phyloP scores from a whole-genome alignment of 1,284 basidiomycete species.

The Anthracocystis panici-leucophaei region DNA sequence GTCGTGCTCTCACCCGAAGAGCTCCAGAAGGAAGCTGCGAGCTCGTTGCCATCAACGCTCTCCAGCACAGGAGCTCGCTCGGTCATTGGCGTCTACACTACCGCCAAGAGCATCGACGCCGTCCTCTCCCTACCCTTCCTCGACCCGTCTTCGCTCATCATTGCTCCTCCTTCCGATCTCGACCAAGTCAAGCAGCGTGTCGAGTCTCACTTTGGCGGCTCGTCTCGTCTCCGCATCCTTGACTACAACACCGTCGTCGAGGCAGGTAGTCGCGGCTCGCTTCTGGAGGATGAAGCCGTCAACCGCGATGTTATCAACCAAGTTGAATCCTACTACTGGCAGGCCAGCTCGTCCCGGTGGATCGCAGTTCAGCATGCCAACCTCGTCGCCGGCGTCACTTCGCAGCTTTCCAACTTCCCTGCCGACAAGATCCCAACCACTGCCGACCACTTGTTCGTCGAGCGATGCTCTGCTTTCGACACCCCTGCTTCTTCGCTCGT shows the following conservation, averaged over 20 bases:
- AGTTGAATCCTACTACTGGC: conserved; percentile 56
- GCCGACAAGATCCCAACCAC: conserved; percentile 60
- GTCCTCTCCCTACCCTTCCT: conserved; percentile 37
- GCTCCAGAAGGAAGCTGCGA: conserved; percentile 9
- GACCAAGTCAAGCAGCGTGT: conserved; percentile 17
- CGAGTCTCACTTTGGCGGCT: conserved; percentile 32
- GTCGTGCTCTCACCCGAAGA: conserved; percentile 41
- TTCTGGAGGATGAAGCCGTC: conserved; percentile 12
- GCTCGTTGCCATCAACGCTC: conserved; percentile 25
- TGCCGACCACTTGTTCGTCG: conserved; percentile 55
- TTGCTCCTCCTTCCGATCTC: conserved; percentile 43
- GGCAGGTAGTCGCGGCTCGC: conserved; percentile 31
- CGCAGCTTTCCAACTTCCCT: conserved; percentile 60
- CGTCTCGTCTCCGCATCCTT: conserved; percentile 44
- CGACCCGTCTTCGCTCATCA: conserved; percentile 46
- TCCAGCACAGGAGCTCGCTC: conserved; percentile 29
- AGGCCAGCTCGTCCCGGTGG: conserved; percentile 42
- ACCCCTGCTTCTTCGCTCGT: conserved; percentile 40
- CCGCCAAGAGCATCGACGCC: conserved; percentile 28
- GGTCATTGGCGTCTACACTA: conserved; percentile 49
- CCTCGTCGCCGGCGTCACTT: conserved; percentile 57
- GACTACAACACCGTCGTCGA: conserved; percentile 40
- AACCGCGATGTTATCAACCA: conserved; percentile 33
- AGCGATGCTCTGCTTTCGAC: conserved; percentile 17
- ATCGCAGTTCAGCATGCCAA: conserved; percentile 52